These are phyloP conservation scores for Phytophthora agathidicida DNA, from an alignment of 352 stramenopile genomes.

Conservation along the genomic window DNA sequence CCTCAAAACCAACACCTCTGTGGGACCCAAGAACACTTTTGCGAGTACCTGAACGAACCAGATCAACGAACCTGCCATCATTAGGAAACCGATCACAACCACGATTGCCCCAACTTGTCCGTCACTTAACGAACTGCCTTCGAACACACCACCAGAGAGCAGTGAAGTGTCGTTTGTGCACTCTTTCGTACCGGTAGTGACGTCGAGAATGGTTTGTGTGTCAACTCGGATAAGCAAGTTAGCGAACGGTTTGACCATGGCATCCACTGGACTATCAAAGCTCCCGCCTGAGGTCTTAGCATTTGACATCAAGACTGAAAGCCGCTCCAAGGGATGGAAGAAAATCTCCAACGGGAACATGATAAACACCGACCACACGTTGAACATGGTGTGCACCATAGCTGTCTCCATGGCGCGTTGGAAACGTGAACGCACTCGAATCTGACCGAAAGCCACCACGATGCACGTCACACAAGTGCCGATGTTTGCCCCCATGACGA, in stretches of 20 bases:
- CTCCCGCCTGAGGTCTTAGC: slow-evolving; percentile 29
- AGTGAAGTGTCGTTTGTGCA: slow-evolving; percentile 38
- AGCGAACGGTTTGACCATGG: slow-evolving; percentile 40
- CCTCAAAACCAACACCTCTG: slow-evolving; percentile 81
- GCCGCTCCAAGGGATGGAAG: slow-evolving; percentile 52
- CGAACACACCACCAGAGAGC: slow-evolving; percentile 41
- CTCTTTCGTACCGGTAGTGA: slow-evolving; percentile 26
- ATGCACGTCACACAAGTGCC: slow-evolving; percentile 89
- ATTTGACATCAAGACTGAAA: slow-evolving; percentile 45
- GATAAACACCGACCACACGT: slow-evolving; percentile 78
- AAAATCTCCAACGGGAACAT: slow-evolving; percentile 75
- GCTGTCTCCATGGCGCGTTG: slow-evolving; percentile 61
- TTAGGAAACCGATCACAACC: slow-evolving; percentile 44
- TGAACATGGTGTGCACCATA: slow-evolving; percentile 77
- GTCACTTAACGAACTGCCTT: slow-evolving; percentile 31
- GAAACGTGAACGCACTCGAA: slow-evolving; percentile 65
- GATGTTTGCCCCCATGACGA: slow-evolving; percentile 92
- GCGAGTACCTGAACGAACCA: slow-evolving; percentile 54
- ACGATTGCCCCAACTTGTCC: slow-evolving; percentile 46
- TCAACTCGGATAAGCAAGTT: slow-evolving; percentile 37
- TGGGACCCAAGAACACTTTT: slow-evolving; percentile 73
- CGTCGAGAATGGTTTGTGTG: slow-evolving; percentile 36
- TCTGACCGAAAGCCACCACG: slow-evolving; percentile 88
- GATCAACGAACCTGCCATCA: slow-evolving; percentile 46
- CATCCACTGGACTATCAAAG: slow-evolving; percentile 47